Base-by-base conservation (phyloP, 2,329 filamentous ascomycete species). In the Talaromyces marneffei region DNA sequence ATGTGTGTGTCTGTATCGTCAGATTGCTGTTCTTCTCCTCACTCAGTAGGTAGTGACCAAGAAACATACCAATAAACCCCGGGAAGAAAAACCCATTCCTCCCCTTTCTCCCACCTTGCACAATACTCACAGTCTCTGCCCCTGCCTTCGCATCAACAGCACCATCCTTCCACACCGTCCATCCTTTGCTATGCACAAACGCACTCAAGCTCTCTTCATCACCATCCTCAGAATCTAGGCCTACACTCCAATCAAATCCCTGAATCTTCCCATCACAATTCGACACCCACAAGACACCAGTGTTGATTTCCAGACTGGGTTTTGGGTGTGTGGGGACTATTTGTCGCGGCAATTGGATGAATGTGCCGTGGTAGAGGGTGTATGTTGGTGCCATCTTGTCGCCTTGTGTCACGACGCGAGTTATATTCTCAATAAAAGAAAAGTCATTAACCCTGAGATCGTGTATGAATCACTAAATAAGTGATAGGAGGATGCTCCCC, bases 1-100 rank as follows among this genome's bases (percentile, higher is more conserved):
- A 96, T 89, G 74, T 99, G 94, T 0, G 94, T 96, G 75, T 99
- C 93, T 93, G 2, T 25, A 7, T 27, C 5, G 31, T 40, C 27
- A 53, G 10, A 27, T 55, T n/a, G 20, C 5, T 29, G 1, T n/a
- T 25, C 18, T 9, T 20, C 9, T 12, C 1, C 33, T 31, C 27
- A 27, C 35, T 14, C 37, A 54, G 27, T 25, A 8, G 35, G 53
- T 12, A 16, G 25, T 29, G 2, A 10, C 3, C 18, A 16, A 33
- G 12, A 18, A 29, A 64, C 70, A 14, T 71, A 78, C 77, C 78
- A 42, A 80, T 77, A 63, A 80, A 80, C 0, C 79, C 79, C 0
- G 79, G 79, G 60, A 79, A 79, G 63, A 79, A 79, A 63, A 79
- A 79, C 16, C 74, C 72, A 48, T 71, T 79, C 67, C 40, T 75